Percentiles rank a stretch among this genome's conserved stretches.
Evolutionary conservation across 23 red algal species (phyloP).

Genomic region (Gracilaria caudata): DNA sequence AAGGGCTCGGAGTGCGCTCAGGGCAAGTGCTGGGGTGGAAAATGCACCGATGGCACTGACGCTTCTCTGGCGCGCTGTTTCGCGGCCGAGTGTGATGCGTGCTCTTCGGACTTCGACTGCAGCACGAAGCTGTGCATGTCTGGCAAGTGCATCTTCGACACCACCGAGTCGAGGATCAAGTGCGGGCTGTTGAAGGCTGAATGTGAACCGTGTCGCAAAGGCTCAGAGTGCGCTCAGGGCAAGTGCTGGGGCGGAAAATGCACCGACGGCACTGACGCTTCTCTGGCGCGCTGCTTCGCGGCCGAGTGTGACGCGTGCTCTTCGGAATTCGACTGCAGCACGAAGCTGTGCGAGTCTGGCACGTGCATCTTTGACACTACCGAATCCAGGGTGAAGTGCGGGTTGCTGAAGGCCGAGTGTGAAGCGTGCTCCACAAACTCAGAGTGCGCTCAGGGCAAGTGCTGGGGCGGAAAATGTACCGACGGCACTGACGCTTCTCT

Average conservation of each 20-base stretch:
- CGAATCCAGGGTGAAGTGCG: conserved; percentile 37
- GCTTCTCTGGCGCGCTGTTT: conserved; percentile 5
- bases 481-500: neutral
- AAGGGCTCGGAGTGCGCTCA: conserved; percentile 2
- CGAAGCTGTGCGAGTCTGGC: conserved; percentile 8
- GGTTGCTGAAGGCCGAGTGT: conserved; percentile 22
- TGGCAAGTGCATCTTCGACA: conserved; percentile 35
- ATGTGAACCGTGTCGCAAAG: neutral
- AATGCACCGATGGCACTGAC: conserved; percentile 17
- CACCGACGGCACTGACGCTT: neutral
- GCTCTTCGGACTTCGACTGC: conserved; percentile 20
- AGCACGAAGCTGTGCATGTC: neutral
- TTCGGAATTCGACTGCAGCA: conserved; percentile 3
- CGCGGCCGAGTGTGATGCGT: conserved; percentile 31
- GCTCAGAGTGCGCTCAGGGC: conserved; percentile 18
- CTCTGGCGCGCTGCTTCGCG: conserved; percentile 18
- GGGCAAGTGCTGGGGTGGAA: conserved; percentile 36
- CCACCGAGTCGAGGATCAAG: conserved; percentile 23
- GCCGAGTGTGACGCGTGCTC: conserved; percentile 45
- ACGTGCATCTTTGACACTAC: conserved; percentile 31
- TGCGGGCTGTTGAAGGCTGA: conserved; percentile 17
- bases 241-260: conserved; percentile 44
- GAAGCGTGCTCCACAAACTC: neutral
- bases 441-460: conserved; percentile 26
- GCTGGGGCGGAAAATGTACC: conserved; percentile 33